Base-by-base conservation (phyloP, 345 rosid genomes). In the Schrenkiella parvula region DNA sequence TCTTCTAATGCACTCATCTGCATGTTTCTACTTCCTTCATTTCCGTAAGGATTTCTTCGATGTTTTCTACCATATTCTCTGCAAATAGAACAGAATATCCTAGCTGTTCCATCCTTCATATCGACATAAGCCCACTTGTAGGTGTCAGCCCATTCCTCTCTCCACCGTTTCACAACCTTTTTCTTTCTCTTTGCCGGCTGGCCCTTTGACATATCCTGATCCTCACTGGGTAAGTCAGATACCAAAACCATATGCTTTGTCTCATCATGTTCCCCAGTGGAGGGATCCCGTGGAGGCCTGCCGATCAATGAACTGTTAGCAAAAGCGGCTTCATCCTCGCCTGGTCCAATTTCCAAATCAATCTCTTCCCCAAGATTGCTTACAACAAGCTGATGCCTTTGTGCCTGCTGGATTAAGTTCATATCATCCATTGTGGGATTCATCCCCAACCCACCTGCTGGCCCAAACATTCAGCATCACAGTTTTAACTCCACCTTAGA, bases 61-160 rank as follows among this genome's bases (percentile, higher is more conserved):
- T 95, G 99, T 77, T 95, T 95, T 66, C 99, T 85, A 68, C 97
- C 99, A 80, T 88, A 95, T 69, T 95, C 99, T 82, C 91, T 86
- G 73, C 99, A 95, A 51, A 95, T 85, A 53, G 99, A 91, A 71
- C 99, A 95, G 78, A 95, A 95, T 76, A 95, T 95, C 84, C 98
- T 87, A 0, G 98, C 84, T 1, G 98, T 95, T 79, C 98, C 98
- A 68, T 95, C 99, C 80, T 92, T 92, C 82, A 92, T 86, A 69
- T 95, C 99, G 21, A 92, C 98, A 78, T 87, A 92, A 12, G 99
- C 99, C 99, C 99, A 95, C 86, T 92, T 95, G 84, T 91, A 95
- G 3, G 99, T 95, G 75, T 92, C 99, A 54, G 99, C 98, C 99
- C 99, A 95, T 82, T 95, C 99, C 84, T 95, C 99, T 84, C 99